These are phyloP conservation scores for Selaginella tamariscina DNA, from an alignment of 75 land plant species.

Conservation along the genomic window DNA sequence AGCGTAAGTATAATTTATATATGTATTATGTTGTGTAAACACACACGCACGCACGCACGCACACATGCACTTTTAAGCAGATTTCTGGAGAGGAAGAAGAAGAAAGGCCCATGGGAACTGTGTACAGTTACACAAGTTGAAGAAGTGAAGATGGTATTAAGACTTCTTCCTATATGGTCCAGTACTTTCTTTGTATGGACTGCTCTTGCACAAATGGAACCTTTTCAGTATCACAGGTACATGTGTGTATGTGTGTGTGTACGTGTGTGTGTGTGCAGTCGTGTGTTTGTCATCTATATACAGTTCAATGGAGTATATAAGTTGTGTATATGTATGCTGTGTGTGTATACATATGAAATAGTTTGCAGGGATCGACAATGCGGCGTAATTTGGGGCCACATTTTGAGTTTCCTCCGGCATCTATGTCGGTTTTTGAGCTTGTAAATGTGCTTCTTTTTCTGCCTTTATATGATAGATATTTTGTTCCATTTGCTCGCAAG, in stretches of 20 bases:
- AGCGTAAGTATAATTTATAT: neutral
- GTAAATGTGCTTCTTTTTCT: conserved; percentile 54
- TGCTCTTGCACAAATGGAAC: conserved; percentile 77
- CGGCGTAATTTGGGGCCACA: conserved; percentile 37
- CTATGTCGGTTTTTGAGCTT: conserved; percentile 67
- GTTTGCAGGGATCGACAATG: conserved; percentile 73
- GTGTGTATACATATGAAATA: too few species aligned
- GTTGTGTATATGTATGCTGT: too few species aligned
- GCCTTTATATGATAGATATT: conserved; percentile 48
- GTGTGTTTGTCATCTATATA: too few species aligned
- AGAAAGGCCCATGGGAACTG: conserved; percentile 40
- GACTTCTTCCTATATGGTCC: conserved; percentile 77
- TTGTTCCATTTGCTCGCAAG: conserved; percentile 36
- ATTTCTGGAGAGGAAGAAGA: neutral
- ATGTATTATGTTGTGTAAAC: neutral
- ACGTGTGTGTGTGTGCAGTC: too few species aligned
- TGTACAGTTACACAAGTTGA: conserved; percentile 76
- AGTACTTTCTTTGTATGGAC: conserved; percentile 85
- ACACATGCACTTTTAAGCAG: neutral
- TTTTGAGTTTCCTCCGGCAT: conserved; percentile 64
- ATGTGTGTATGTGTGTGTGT: too few species aligned
- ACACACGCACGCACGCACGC: too few species aligned
- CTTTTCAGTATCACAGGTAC: conserved; percentile 82
- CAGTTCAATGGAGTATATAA: too few species aligned
- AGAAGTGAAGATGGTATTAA: conserved; percentile 61